Evolutionary conservation across 2,329 filamentous ascomycete species (phyloP).

Genomic region (Claviceps pazoutovae): DNA sequence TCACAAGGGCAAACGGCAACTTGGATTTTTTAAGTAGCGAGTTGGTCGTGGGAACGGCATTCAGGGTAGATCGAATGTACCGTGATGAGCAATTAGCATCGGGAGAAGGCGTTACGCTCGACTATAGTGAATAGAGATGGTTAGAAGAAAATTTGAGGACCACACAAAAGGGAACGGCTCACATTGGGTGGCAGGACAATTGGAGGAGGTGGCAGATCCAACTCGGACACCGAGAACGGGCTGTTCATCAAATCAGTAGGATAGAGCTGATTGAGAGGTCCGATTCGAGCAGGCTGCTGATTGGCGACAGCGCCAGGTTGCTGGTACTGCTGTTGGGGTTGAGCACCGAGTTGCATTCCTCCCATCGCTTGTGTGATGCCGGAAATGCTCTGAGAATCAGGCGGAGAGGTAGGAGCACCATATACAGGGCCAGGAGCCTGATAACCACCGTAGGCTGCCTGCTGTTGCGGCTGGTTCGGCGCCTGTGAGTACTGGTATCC

Average conservation of each 20-base stretch:
- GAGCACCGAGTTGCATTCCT: constrained; percentile 61
- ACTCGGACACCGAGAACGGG: constrained; percentile 84
- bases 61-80: constrained; percentile 90
- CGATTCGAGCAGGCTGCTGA: constrained; percentile 27
- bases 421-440: constrained; percentile 49
- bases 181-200: constrained; percentile 88
- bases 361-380: constrained; percentile 76
- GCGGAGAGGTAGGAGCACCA: constrained; percentile 21
- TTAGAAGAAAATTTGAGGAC: constrained; percentile 20
- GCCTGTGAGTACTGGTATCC: constrained; percentile 29
- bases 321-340: constrained; percentile 30
- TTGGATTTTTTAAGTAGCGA: constrained; percentile 93
- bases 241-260: constrained; percentile 84
- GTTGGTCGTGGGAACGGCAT: constrained; percentile 83
- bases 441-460: constrained; percentile 24
- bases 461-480: constrained; percentile 31
- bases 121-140: constrained; percentile 32
- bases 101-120: constrained; percentile 81
- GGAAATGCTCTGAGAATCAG: constrained; percentile 37
- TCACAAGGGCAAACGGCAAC: constrained; percentile 86
- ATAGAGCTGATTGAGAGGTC: constrained; percentile 71
- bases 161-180: constrained; percentile 25
- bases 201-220: constrained; percentile 81
- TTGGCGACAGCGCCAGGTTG: constrained; percentile 25
- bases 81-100: constrained; percentile 84